Evolutionary conservation across 331 rosid genomes (phyloP).

Genomic region (Malus hybrid): DNA sequence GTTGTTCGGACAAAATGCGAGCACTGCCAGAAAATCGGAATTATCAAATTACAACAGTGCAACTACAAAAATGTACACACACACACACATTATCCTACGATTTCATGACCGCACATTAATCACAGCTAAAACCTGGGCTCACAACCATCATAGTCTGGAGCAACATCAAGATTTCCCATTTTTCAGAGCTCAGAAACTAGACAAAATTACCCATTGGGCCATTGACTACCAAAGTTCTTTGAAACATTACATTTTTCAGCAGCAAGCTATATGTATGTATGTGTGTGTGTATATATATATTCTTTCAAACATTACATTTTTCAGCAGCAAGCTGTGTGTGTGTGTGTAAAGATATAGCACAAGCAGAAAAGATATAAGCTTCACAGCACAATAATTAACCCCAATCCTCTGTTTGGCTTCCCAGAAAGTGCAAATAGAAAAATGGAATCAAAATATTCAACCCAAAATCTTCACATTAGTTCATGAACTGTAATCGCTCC

Average conservation of each 20-base stretch:
- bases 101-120: not conserved
- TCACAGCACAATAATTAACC: not conserved
- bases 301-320: no score
- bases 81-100: no score
- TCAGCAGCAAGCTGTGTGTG: no score
- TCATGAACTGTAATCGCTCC: not conserved
- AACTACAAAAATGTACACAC: no score
- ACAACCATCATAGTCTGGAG: not conserved
- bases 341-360: no score
- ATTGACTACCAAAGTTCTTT: not conserved
- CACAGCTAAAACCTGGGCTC: not conserved
- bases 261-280: no score
- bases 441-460: not conserved
- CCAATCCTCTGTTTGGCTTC: not conserved
- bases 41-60: conserved; percentile 5
- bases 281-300: not conserved
- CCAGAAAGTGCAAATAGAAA: not conserved
- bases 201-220: not conserved
- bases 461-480: not conserved
- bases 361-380: not conserved
- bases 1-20: conserved; percentile 87
- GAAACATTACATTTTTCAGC: not conserved
- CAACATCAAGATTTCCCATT: not conserved
- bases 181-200: not conserved
- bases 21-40: conserved; percentile 45